Conservation (phyloP, 257 asterid species). For the Fraxinus americana region DNA sequence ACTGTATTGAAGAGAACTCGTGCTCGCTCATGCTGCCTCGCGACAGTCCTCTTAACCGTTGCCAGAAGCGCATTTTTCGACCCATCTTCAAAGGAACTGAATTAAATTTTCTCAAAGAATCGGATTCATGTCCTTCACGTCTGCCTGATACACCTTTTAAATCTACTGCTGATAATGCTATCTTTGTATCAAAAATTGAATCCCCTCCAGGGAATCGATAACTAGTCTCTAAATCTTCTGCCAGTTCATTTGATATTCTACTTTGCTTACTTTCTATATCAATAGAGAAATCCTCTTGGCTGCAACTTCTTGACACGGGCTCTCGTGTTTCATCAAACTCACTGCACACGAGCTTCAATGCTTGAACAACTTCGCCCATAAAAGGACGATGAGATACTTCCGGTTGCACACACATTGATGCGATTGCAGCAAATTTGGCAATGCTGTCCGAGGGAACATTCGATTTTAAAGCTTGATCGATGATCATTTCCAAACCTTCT, state of each 20-base stretch:
- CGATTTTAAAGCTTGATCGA: conserved; percentile 53
- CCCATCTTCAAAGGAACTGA: conserved; percentile 76
- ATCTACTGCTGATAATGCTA: conserved; percentile 50
- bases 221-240: conserved; percentile 38
- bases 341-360: conserved; percentile 81
- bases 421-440: conserved; percentile 80
- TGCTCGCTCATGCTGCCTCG: conserved; percentile 88
- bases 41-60: conserved; percentile 54
- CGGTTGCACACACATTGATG: conserved; percentile 97
- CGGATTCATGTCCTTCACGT: conserved; percentile 51
- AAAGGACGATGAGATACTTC: conserved; percentile 96
- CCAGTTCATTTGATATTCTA: conserved; percentile 43
- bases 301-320: conserved; percentile 55
- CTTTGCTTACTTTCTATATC: conserved; percentile 43
- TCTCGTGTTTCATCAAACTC: conserved; percentile 70
- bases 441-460: conserved; percentile 48
- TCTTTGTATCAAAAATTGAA: conserved; percentile 34
- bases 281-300: conserved; percentile 55
- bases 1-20: conserved; percentile 42
- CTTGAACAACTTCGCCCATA: conserved; percentile 99
- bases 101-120: conserved; percentile 74
- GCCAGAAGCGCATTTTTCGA: conserved; percentile 66
- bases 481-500: conserved; percentile 63
- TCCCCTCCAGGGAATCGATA: conserved; percentile 27
- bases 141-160: conserved; percentile 30